Conservation (phyloP, 2,329 filamentous ascomycete genomes). For the Aspergillus pseudoviridinutans region DNA sequence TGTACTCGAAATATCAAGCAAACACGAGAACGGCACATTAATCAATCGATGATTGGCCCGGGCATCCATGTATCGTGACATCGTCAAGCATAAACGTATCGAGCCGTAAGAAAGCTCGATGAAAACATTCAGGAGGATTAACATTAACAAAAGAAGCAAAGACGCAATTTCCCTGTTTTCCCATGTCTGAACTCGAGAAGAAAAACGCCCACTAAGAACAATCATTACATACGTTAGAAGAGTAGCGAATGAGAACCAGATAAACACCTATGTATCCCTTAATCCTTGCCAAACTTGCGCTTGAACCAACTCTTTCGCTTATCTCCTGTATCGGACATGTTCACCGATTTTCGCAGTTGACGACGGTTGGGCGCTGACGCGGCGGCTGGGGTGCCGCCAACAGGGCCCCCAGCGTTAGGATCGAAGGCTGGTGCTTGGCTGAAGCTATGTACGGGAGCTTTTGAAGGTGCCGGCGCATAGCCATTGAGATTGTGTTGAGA, state of each 20-base stretch:
- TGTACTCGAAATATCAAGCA: not conserved
- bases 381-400: slow-evolving; percentile 19
- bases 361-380: slow-evolving; percentile 16
- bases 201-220: slow-evolving; percentile 2
- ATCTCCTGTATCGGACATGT: slow-evolving; percentile 40
- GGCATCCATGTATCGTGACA: slow-evolving; percentile 21
- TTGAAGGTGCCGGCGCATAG: slow-evolving; percentile 4
- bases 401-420: slow-evolving; percentile 23
- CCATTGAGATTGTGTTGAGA: slow-evolving; percentile 37
- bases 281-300: slow-evolving; percentile 65
- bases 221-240: slow-evolving; percentile 4
- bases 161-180: slow-evolving; percentile 1
- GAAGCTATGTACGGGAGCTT: not conserved
- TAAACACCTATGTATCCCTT: slow-evolving; percentile 2
- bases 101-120: slow-evolving; percentile 1
- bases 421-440: slow-evolving; percentile 14
- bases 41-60: slow-evolving; percentile 6
- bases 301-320: slow-evolving; percentile 92
- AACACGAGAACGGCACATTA: slow-evolving; percentile 2
- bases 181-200: slow-evolving; percentile 1
- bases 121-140: slow-evolving; percentile 4
- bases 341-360: slow-evolving; percentile 21
- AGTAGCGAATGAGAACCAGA: slow-evolving; percentile 23
- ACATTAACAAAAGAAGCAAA: not conserved
- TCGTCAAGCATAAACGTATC: slow-evolving; percentile 16